These are phyloP conservation scores for Asterochloris sp. DNA, from an alignment of 139 green algal species.

Conservation along the genomic window DNA sequence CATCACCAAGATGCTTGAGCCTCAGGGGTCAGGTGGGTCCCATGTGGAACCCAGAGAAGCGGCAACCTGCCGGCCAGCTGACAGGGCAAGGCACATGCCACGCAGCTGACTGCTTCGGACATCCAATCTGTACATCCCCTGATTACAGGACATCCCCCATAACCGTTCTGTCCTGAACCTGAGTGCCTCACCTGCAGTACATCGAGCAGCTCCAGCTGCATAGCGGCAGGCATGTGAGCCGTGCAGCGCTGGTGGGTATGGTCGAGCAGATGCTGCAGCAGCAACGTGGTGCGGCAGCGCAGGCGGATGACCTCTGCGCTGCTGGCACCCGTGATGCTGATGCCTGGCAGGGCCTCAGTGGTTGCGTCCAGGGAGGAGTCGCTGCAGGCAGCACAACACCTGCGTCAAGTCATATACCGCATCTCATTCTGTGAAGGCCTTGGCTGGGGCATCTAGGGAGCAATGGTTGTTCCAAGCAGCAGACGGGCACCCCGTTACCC, in stretches of 20 bases:
- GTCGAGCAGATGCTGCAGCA: slow-evolving; percentile 16
- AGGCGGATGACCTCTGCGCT: slow-evolving; percentile 2
- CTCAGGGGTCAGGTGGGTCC: neutral
- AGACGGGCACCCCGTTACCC: no score
- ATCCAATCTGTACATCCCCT: neutral
- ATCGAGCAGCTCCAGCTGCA: slow-evolving; percentile 16
- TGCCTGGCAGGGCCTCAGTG: neutral
- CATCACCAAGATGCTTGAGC: neutral
- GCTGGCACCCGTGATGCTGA: slow-evolving; percentile 1
- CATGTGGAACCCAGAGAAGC: neutral
- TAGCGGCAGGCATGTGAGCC: slow-evolving; percentile 7
- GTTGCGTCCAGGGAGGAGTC: neutral
- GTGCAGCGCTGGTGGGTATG: neutral
- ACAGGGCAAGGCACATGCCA: neutral
- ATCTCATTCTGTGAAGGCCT: neutral
- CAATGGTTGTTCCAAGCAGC: no score
- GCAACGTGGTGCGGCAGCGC: slow-evolving; percentile 19
- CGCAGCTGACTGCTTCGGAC: neutral
- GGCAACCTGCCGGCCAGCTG: neutral
- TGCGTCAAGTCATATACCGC: neutral
- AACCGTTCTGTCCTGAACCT: neutral
- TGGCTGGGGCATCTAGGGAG: neutral
- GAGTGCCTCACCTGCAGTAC: neutral
- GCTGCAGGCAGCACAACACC: neutral
- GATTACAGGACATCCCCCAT: neutral